phyloP scores from a whole-genome alignment of 148 eudicot genomes.

The Pouteria glomerata region DNA sequence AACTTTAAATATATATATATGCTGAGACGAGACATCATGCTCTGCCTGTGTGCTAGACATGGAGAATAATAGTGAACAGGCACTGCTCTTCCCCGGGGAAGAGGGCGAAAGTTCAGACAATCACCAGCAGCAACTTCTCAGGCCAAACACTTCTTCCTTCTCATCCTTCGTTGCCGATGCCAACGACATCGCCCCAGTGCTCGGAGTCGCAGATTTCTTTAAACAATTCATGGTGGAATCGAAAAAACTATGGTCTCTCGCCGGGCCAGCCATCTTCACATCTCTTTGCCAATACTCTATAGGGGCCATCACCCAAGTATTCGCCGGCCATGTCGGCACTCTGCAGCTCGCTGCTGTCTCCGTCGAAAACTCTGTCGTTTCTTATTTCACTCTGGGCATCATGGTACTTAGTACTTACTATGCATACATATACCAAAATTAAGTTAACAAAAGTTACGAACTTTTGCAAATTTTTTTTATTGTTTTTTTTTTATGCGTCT shows the following conservation, averaged over 20 bases:
- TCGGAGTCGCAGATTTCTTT: background rate
- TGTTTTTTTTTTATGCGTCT: background rate
- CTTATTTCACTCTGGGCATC: constrained; percentile 24
- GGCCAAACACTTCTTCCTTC: background rate
- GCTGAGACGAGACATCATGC: no score
- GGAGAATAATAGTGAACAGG: background rate
- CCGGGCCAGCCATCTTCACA: constrained; percentile 40
- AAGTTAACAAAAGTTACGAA: no score
- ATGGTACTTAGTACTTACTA: constrained; percentile 13
- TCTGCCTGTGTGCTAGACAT: background rate
- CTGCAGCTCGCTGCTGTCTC: constrained; percentile 34
- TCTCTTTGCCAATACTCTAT: constrained; percentile 27
- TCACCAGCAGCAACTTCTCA: background rate
- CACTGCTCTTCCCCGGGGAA: background rate
- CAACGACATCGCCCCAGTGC: constrained; percentile 18
- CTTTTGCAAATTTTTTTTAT: no score
- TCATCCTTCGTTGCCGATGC: constrained; percentile 9
- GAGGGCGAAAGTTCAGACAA: background rate
- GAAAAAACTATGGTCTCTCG: constrained; percentile 29
- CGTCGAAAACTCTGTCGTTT: constrained; percentile 27
- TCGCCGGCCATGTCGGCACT: constrained; percentile 35
- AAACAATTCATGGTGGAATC: constrained; percentile 17
- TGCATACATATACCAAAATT: background rate
- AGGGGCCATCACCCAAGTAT: constrained; percentile 28
- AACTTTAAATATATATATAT: no score